Percentiles rank a stretch among this genome's conserved stretches.
Evolutionary conservation across 2,329 filamentous ascomycete genomes (phyloP).

Genomic region (Kalaharituber pfeilii): DNA sequence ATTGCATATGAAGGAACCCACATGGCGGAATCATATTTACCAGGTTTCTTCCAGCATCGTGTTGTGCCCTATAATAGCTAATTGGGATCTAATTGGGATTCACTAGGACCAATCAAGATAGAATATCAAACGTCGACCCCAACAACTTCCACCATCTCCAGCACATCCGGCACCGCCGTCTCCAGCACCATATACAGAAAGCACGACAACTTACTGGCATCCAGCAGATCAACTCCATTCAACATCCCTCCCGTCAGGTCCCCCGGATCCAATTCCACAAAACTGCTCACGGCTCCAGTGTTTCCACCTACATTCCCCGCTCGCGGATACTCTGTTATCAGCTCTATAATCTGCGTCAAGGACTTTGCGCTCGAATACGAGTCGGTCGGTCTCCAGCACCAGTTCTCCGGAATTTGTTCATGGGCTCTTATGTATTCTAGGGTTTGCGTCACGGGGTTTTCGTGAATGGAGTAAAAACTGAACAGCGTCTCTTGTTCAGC

Average conservation of each 20-base stretch:
- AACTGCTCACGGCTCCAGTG: slow-evolving; percentile 22
- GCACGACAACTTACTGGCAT: slow-evolving; percentile 28
- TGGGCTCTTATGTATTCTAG: slow-evolving; percentile 25
- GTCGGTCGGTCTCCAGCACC: slow-evolving; percentile 22
- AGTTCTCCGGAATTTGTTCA: slow-evolving; percentile 31
- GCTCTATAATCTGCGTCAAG: not conserved
- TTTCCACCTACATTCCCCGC: slow-evolving; percentile 23
- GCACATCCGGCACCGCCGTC: slow-evolving; percentile 24
- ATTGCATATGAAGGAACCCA: too few relatives aligned
- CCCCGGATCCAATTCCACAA: slow-evolving; percentile 20
- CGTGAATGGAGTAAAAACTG: slow-evolving; percentile 28
- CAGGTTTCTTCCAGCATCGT: not conserved
- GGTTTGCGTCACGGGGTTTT: slow-evolving; percentile 13
- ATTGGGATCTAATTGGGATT: too few relatives aligned
- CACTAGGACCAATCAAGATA: too few relatives aligned
- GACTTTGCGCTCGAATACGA: not conserved
- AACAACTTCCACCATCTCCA: slow-evolving; percentile 13
- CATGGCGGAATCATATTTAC: too few relatives aligned
- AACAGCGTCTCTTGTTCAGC: slow-evolving; percentile 27
- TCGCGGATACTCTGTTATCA: slow-evolving; percentile 23
- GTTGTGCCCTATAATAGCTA: too few relatives aligned
- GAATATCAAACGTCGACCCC: not conserved
- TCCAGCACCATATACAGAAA: slow-evolving; percentile 27
- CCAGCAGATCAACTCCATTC: slow-evolving; percentile 17
- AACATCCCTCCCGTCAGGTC: slow-evolving; percentile 23